A percentile compares a stretch with the other conserved stretches of the same genome.
Conservation (phyloP, 306 rosid genomes). For the Begonia fuchsioides region DNA sequence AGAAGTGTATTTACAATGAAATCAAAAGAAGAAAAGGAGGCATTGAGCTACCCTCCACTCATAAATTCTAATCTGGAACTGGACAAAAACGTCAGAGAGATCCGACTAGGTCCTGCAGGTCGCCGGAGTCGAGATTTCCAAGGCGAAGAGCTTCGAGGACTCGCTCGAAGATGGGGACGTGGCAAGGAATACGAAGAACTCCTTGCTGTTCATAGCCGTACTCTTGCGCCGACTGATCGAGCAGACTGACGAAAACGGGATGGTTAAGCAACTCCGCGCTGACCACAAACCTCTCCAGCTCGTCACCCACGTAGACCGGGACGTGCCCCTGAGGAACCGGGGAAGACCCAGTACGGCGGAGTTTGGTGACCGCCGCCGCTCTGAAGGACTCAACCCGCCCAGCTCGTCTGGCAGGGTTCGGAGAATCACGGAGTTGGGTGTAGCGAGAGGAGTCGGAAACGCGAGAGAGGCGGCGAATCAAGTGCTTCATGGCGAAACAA, state of each 20-base stretch:
- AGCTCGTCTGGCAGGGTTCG: too few species aligned
- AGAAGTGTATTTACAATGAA: too few species aligned
- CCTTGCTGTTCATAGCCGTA: constrained; percentile 19
- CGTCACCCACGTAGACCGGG: too few species aligned
- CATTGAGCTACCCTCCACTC: too few species aligned
- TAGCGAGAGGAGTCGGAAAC: constrained; percentile 76
- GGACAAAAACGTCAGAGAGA: constrained; percentile 17
- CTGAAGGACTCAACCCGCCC: too few species aligned
- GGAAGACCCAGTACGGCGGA: too few species aligned
- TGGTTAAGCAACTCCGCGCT: constrained; percentile 61
- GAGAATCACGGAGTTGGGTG: constrained; percentile 30
- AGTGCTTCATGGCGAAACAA: constrained; percentile 35
- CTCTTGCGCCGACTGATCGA: constrained; percentile 6
- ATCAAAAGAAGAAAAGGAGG: too few species aligned
- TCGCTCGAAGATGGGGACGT: constrained; percentile 59
- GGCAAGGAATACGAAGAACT: constrained; percentile 64
- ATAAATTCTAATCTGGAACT: too few species aligned
- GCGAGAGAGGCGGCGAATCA: constrained; percentile 56
- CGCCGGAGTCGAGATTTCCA: constrained; percentile 31
- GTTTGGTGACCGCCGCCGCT: too few species aligned
- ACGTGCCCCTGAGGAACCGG: constrained; percentile 3
- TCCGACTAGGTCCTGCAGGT: constrained; percentile 30
- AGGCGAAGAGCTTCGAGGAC: constrained; percentile 52
- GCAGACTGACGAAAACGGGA: constrained; percentile 61
- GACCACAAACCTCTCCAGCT: constrained; percentile 30